Base-by-base conservation (phyloP, 192 early-diverging fungal genomes). In the Neocallimastix lanati region DNA sequence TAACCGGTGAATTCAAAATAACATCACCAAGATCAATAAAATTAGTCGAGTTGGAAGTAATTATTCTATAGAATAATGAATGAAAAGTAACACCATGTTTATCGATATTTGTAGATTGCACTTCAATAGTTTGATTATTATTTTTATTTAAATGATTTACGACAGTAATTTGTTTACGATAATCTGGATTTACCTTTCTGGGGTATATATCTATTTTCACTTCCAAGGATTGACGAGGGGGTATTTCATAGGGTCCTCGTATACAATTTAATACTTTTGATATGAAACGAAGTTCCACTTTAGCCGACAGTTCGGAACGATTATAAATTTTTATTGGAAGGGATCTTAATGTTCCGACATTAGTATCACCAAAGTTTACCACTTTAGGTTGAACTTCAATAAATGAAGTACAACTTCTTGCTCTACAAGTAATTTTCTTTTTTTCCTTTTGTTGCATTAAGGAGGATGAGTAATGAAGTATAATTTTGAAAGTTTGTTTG, bases 161-260 rank as follows among this genome's bases (percentile, higher is more conserved):
- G n/a, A 99, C 88, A 0, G 95, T 96, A 2, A 99, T 90, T 85
- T 99, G 94, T 82, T 99, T 99, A 77, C 94, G 90, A 83, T 99
- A 99, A 38, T 97, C 95, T 9, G 96, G 93, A 80, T 99, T 99
- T 27, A 97, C 92, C 83, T 96, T 97, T 18, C 97, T 92, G 4
- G 97, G 97, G 82, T 96, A 98, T 37, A 98, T 93, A 83, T 99
- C 96, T 13, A 99, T 86, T 81, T 95, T 95, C n/a, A 95, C 87
- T 40, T 93, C 90, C 21, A 89, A 87, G 28, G 91, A 88, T 77
- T 92, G 89, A 78, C 90, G 89, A 77, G 97, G 92, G 29, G 93
- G 92, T 30, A 98, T 93, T 12, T 85, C 80, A 27, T 95, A 90
- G 36, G 92, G 92, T 29, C 89, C 91, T 3, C 88, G 84, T 18